Evolutionary conservation across 768 basidiomycete genomes (phyloP).

Genomic region (Tricholoma hemisulphureum): DNA sequence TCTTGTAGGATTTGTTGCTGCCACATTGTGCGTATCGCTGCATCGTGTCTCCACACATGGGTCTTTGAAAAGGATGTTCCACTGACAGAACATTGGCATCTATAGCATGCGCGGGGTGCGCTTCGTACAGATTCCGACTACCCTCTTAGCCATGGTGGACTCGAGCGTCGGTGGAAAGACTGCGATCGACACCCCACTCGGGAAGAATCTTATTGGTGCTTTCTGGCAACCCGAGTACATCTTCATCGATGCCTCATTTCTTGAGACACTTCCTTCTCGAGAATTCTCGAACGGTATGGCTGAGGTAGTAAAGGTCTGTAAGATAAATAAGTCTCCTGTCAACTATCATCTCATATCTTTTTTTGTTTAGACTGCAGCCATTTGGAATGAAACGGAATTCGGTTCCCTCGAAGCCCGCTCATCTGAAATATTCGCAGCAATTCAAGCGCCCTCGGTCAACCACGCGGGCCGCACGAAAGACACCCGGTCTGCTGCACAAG

Average conservation of each 20-base stretch:
- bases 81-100: constrained; percentile 3
- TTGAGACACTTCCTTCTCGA: constrained; percentile 86
- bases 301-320: constrained; percentile 88
- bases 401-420: constrained; percentile 82
- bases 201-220: constrained; percentile 97
- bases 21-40: constrained; percentile 77
- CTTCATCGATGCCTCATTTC: constrained; percentile 95
- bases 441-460: constrained; percentile 66
- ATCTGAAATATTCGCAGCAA: constrained; percentile 82
- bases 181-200: constrained; percentile 97
- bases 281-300: constrained; percentile 99
- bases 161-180: constrained; percentile 98
- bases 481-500: constrained; percentile 74
- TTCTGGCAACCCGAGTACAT: constrained; percentile 99
- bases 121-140: constrained; percentile 95
- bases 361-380: constrained; percentile 89
- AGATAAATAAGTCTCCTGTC: background rate
- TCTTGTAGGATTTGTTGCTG: constrained; percentile 92
- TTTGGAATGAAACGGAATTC: constrained; percentile 93
- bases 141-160: constrained; percentile 97
- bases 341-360: constrained; percentile 1
- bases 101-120: constrained; percentile 94
- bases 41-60: background rate
- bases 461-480: constrained; percentile 53
- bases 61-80: background rate